phyloP scores from a whole-genome alignment of 768 basidiomycete genomes.

The Trametes meyenii region DNA sequence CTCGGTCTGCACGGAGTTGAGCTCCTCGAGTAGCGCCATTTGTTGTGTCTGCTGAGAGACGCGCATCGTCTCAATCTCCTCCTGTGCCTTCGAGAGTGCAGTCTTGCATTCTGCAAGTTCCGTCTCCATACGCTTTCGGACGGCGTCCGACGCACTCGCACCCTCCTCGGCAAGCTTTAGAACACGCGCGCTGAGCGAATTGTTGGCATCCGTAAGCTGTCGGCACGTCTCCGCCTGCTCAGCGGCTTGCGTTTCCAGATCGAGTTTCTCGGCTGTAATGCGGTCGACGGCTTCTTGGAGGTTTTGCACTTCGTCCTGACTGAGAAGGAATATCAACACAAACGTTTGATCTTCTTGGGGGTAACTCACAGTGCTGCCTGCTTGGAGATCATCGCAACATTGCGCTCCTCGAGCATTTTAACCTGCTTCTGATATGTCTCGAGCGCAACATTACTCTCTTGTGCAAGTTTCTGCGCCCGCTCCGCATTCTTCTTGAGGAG shows the following conservation, averaged over 20 bases:
- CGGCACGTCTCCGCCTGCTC: slow-evolving; percentile 75
- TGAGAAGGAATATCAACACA: slow-evolving; percentile 33
- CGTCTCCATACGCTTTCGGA: slow-evolving; percentile 63
- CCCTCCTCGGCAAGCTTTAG: slow-evolving; percentile 74
- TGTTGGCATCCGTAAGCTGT: slow-evolving; percentile 80
- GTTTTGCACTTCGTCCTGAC: slow-evolving; percentile 66
- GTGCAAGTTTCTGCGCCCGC: slow-evolving; percentile 86
- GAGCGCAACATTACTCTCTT: slow-evolving; percentile 75
- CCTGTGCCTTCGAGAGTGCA: slow-evolving; percentile 63
- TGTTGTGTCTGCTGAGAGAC: slow-evolving; percentile 79
- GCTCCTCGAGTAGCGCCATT: slow-evolving; percentile 84
- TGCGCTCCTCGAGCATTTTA: slow-evolving; percentile 74
- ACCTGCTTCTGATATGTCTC: slow-evolving; percentile 94
- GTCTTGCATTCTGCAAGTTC: slow-evolving; percentile 65
- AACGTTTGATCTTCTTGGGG: background rate
- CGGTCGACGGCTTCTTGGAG: slow-evolving; percentile 67
- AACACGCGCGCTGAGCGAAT: slow-evolving; percentile 70
- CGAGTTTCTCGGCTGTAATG: slow-evolving; percentile 61
- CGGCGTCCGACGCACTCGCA: slow-evolving; percentile 47
- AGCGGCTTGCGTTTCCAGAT: slow-evolving; percentile 66
- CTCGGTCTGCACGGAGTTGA: slow-evolving; percentile 82
- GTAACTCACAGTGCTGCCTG: slow-evolving; percentile 57
- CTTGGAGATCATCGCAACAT: slow-evolving; percentile 52
- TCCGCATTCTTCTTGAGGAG: slow-evolving; percentile 91
- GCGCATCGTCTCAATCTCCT: slow-evolving; percentile 69